Conservation (phyloP, 108 stramenopile genomes). For the Nitzschia sp. region DNA sequence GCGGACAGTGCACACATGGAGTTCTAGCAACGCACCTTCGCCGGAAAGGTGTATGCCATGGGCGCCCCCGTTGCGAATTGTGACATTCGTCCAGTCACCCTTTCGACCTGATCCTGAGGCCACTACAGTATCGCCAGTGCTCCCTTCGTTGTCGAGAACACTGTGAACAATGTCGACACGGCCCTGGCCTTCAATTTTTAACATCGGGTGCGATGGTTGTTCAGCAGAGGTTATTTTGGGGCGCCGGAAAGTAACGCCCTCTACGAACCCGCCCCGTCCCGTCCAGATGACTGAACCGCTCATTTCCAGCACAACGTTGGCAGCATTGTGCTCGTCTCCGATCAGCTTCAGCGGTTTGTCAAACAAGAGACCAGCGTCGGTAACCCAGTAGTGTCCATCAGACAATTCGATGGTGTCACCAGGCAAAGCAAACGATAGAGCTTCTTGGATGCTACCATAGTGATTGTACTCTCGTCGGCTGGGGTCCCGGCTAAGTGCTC, state of each 20-base stretch:
- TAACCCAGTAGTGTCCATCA: constrained; percentile 88
- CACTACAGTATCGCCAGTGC: constrained; percentile 38
- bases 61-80: constrained; percentile 26
- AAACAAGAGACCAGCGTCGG: constrained; percentile 60
- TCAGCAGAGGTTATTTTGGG: constrained; percentile 59
- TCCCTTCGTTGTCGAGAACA: constrained; percentile 72
- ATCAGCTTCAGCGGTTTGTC: constrained; percentile 65
- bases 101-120: constrained; percentile 25
- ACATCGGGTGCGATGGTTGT: constrained; percentile 38
- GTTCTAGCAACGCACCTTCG: neutral
- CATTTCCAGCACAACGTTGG: constrained; percentile 83
- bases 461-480: constrained; percentile 70
- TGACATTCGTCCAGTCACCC: constrained; percentile 24
- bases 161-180: constrained; percentile 60
- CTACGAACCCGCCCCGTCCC: constrained; percentile 73
- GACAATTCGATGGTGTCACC: constrained; percentile 87
- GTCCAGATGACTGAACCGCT: constrained; percentile 73
- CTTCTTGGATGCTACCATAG: constrained; percentile 69
- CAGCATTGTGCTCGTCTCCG: constrained; percentile 82
- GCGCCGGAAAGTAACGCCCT: constrained; percentile 81
- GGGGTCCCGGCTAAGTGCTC: constrained; percentile 58
- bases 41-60: constrained; percentile 16
- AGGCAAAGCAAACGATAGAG: constrained; percentile 58
- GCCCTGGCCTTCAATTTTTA: constrained; percentile 50
- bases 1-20: constrained; percentile 13